Percentiles rank a stretch among this genome's conserved stretches.
These are phyloP conservation scores for Plantago lanceolata DNA, from an alignment of 305 asterid species.

Conservation along the genomic window DNA sequence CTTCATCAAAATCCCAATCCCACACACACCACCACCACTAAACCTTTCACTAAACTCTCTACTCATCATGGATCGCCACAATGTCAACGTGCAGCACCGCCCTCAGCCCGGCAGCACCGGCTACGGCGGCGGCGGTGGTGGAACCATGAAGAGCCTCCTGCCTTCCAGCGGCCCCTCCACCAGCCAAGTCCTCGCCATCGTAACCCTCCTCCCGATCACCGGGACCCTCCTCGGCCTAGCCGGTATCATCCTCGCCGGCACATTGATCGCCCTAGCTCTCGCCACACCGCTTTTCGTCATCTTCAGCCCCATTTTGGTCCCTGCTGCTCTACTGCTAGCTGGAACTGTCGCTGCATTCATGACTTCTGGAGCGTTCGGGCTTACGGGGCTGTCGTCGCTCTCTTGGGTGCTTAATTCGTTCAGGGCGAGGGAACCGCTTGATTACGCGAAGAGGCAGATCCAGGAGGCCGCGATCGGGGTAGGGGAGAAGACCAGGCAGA, in stretches of 20 bases:
- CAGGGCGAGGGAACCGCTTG: conserved; percentile 57
- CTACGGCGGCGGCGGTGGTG: conserved; percentile 29
- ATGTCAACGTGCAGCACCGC: conserved; percentile 38
- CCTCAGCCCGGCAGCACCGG: conserved; percentile 17
- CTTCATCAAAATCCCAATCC: not conserved
- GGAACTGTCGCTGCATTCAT: conserved; percentile 52
- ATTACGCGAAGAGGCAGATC: conserved; percentile 51
- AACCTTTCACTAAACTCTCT: not conserved
- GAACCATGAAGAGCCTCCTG: conserved; percentile 31
- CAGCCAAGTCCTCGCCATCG: conserved; percentile 45
- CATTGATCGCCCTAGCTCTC: conserved; percentile 51
- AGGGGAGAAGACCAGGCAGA: conserved; percentile 68
- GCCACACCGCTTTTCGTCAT: conserved; percentile 60
- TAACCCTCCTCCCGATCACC: conserved; percentile 57
- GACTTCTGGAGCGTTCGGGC: conserved; percentile 68
- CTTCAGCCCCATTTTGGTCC: conserved; percentile 68
- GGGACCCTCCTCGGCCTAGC: conserved; percentile 58
- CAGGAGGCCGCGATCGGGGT: conserved; percentile 46
- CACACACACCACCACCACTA: not conserved
- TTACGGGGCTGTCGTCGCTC: conserved; percentile 65
- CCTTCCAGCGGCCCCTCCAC: conserved; percentile 55
- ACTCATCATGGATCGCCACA: conserved; percentile 43
- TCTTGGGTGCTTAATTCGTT: conserved; percentile 68
- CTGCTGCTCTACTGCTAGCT: conserved; percentile 40
- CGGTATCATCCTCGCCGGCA: conserved; percentile 47